Evolutionary conservation across 2,329 filamentous ascomycete genomes (phyloP).

Genomic region (Colletotrichum spinosum): DNA sequence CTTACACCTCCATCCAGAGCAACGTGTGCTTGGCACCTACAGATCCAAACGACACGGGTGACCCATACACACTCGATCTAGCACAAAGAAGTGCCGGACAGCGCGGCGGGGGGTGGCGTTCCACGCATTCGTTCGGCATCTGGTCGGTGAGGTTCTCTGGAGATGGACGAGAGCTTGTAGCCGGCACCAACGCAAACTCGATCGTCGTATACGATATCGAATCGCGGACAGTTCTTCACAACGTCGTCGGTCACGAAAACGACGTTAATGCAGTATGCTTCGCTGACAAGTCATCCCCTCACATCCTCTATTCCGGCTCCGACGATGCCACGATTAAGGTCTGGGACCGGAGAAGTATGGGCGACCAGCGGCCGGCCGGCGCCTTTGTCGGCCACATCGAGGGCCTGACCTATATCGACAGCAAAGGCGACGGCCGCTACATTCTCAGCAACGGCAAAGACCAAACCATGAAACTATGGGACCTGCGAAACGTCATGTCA

Average conservation of each 20-base stretch:
- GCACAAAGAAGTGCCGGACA: constrained; percentile 54
- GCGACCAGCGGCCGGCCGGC: constrained; percentile 78
- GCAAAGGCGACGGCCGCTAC: constrained; percentile 80
- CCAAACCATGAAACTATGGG: constrained; percentile 98
- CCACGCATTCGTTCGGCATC: constrained; percentile 68
- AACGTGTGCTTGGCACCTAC: constrained; percentile 89
- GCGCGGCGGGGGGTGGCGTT: constrained; percentile 41
- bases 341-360: constrained; percentile 95
- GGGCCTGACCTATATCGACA: constrained; percentile 76
- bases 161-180: constrained; percentile 90
- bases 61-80: constrained; percentile 84
- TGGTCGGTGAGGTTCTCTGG: constrained; percentile 95
- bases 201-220: constrained; percentile 96
- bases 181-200: constrained; percentile 82
- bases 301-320: constrained; percentile 95
- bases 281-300: constrained; percentile 86
- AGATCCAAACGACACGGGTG: constrained; percentile 82
- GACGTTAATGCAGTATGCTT: constrained; percentile 98
- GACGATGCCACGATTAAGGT: constrained; percentile 96
- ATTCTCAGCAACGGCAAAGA: constrained; percentile 96
- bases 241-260: constrained; percentile 81
- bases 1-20: constrained; percentile 89
- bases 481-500: constrained; percentile 88
- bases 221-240: constrained; percentile 77
- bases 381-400: constrained; percentile 76